Evolutionary conservation across 140 eudicot species (phyloP).

Genomic region (Flaveria floridana): DNA sequence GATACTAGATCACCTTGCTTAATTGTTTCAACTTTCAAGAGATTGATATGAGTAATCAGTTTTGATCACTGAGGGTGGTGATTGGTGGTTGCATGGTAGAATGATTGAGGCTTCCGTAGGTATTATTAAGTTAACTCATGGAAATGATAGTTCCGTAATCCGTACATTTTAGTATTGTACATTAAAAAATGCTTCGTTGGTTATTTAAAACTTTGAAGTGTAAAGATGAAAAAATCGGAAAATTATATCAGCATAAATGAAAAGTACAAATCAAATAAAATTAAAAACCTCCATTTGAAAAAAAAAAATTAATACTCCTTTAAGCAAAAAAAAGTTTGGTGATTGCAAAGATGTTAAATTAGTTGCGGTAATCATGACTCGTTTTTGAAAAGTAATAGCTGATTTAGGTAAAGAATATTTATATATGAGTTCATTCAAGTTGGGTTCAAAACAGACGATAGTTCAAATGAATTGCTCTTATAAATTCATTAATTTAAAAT

Average conservation of each 20-base stretch:
- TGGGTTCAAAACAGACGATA: too few species aligned
- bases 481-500: too few species aligned
- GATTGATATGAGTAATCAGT: neutral
- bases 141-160: constrained; percentile 12
- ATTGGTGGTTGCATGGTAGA: constrained; percentile 1
- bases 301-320: too few species aligned
- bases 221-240: neutral
- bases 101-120: neutral
- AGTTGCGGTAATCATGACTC: too few species aligned
- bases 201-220: neutral
- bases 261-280: neutral
- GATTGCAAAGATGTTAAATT: too few species aligned
- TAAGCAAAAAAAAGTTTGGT: too few species aligned
- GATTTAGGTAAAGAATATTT: too few species aligned
- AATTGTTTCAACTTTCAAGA: too few species aligned
- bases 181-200: neutral
- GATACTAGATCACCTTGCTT: too few species aligned
- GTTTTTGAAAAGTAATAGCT: too few species aligned
- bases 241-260: neutral
- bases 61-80: neutral
- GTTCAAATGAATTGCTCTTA: too few species aligned
- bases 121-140: neutral
- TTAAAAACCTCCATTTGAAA: neutral
- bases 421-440: too few species aligned
- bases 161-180: neutral